Evolutionary conservation across 164 flowering plant genomes (phyloP).

Genomic region (Akebia trifoliata): DNA sequence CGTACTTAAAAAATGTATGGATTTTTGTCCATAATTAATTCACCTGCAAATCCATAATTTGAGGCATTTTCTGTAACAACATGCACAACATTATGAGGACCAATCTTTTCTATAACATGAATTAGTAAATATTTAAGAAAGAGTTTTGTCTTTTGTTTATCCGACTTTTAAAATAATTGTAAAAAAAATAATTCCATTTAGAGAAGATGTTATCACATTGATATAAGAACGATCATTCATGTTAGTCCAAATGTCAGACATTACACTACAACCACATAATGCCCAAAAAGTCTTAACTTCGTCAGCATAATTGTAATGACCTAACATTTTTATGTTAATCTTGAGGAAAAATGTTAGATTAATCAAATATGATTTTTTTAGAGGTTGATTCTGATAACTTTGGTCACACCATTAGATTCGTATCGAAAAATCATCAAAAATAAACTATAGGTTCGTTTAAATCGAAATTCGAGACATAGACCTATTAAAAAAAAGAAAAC

Average conservation of each 20-base stretch:
- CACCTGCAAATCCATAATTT: background rate
- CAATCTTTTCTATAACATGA: background rate
- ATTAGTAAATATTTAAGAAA: background rate
- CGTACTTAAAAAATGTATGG: background rate
- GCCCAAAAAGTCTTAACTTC: conserved; percentile 1
- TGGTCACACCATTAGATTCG: no score
- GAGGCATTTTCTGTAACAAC: conserved; percentile 10
- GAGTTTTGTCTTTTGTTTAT: background rate
- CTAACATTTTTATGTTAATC: no score
- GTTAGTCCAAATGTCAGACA: conserved; percentile 3
- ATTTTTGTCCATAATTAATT: background rate
- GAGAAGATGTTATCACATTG: conserved; percentile 2
- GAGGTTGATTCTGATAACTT: no score
- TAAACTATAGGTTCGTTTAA: no score
- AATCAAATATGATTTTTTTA: no score
- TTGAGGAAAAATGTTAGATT: no score
- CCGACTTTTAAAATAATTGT: background rate
- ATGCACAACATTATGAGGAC: conserved; percentile 2
- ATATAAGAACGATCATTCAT: background rate
- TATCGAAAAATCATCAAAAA: no score
- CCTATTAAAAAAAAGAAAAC: no score
- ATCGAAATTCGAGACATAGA: no score
- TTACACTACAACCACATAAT: background rate
- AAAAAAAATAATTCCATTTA: background rate
- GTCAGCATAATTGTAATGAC: background rate